Percentiles rank a stretch among this genome's conserved stretches.
Evolutionary conservation across 306 rosid genomes (phyloP).

Genomic region (Quercus engelmannii): DNA sequence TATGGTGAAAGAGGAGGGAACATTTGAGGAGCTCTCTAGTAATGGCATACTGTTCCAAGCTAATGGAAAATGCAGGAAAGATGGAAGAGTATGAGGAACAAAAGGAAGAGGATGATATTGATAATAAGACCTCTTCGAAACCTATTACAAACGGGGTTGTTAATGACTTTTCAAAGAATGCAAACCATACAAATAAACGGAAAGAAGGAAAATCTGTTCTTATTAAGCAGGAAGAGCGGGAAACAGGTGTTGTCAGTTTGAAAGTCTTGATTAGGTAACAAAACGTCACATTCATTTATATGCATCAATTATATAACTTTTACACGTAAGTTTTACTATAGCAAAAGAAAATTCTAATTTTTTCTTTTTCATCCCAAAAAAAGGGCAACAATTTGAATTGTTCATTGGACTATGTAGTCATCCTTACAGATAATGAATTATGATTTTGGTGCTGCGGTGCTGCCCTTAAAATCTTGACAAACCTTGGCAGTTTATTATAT

Average conservation of each 20-base stretch:
- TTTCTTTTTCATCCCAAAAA: not conserved
- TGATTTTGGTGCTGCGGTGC: not conserved
- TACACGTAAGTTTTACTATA: not conserved
- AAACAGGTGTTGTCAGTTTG: constrained; percentile 82
- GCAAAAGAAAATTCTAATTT: not conserved
- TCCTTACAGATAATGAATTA: not conserved
- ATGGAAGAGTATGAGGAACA: constrained; percentile 56
- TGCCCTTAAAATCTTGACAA: not conserved
- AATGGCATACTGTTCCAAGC: constrained; percentile 66
- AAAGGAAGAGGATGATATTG: constrained; percentile 22
- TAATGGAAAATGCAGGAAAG: constrained; percentile 92
- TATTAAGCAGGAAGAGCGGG: constrained; percentile 82
- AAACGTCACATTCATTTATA: not conserved
- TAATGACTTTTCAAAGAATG: constrained; percentile 37
- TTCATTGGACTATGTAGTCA: not conserved
- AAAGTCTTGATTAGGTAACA: constrained; percentile 63
- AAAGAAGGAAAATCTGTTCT: constrained; percentile 57
- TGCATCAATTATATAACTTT: not conserved
- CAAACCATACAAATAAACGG: constrained; percentile 39
- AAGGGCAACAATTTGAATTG: not conserved
- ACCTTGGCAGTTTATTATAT: not conserved
- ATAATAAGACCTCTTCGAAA: constrained; percentile 8
- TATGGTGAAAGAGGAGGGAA: constrained; percentile 68
- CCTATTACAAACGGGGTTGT: constrained; percentile 31
- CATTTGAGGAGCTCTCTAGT: constrained; percentile 75